Evolutionary conservation across 1,284 basidiomycete species (phyloP).

Genomic region (Xerocomus minutiporus): DNA sequence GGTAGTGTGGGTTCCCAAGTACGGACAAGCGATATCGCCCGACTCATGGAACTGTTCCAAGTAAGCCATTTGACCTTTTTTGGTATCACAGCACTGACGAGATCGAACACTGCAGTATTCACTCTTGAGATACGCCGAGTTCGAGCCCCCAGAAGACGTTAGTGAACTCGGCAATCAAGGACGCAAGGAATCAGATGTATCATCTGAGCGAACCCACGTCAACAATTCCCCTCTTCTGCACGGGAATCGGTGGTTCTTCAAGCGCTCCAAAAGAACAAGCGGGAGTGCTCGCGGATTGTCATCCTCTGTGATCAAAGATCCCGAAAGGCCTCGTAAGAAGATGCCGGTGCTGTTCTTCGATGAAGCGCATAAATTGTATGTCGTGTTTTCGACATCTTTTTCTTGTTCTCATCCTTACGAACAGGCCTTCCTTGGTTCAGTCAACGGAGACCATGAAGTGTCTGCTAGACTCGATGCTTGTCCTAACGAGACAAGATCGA

Average conservation of each 20-base stretch:
- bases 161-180: conserved; percentile 24
- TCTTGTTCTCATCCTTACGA: conserved; percentile 6
- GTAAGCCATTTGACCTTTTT: conserved; percentile 30
- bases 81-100: neutral
- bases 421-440: conserved; percentile 66
- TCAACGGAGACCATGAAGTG: conserved; percentile 77
- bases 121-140: conserved; percentile 67
- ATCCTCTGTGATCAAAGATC: conserved; percentile 32
- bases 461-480: conserved; percentile 76
- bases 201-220: conserved; percentile 35
- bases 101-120: conserved; percentile 44
- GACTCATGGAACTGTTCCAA: conserved; percentile 82
- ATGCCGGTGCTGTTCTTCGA: conserved; percentile 80
- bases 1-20: conserved; percentile 42
- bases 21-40: conserved; percentile 72
- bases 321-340: conserved; percentile 50
- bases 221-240: conserved; percentile 29
- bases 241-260: conserved; percentile 34
- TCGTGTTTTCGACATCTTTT: conserved; percentile 3
- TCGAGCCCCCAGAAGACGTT: conserved; percentile 42
- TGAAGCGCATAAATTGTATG: conserved; percentile 77
- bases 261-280: conserved; percentile 24
- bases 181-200: conserved; percentile 30
- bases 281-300: conserved; percentile 30
- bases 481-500: conserved; percentile 79